These are phyloP conservation scores for Solanum arcanum DNA, from an alignment of 257 asterid genomes.

Conservation along the genomic window DNA sequence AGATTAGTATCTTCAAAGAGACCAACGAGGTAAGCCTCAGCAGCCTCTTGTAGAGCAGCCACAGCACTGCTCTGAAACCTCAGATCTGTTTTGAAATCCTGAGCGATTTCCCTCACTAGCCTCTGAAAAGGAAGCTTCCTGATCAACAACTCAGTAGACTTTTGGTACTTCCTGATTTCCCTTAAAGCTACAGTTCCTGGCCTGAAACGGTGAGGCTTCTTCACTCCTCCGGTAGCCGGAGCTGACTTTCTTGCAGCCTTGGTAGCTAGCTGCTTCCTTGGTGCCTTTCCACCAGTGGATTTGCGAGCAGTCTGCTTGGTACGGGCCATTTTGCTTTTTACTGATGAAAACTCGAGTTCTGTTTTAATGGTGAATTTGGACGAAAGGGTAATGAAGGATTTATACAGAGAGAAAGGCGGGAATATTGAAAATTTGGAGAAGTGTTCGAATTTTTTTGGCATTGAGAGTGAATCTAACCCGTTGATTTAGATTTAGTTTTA, in stretches of 20 bases:
- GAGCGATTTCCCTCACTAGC: conserved; percentile 60
- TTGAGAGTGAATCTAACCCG: not conserved
- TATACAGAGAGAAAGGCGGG: conserved; percentile 15
- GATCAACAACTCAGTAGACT: conserved; percentile 54
- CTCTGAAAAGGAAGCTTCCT: conserved; percentile 70
- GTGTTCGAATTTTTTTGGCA: not conserved
- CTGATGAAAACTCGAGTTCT: not conserved
- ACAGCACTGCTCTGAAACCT: conserved; percentile 76
- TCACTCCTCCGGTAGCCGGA: conserved; percentile 75
- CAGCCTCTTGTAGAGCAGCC: conserved; percentile 68
- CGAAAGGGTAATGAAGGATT: not conserved
- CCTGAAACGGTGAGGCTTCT: conserved; percentile 71
- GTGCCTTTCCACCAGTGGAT: conserved; percentile 74
- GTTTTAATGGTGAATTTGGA: not conserved
- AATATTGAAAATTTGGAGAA: not conserved
- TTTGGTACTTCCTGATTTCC: conserved; percentile 69
- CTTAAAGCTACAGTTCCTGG: conserved; percentile 70
- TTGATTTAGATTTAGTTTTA: not conserved
- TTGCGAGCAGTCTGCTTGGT: conserved; percentile 70
- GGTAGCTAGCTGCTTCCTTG: conserved; percentile 70
- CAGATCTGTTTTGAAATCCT: conserved; percentile 71
- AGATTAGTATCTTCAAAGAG: conserved; percentile 60
- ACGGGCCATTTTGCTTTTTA: conserved; percentile 36
- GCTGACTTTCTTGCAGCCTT: conserved; percentile 76
- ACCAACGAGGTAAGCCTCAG: conserved; percentile 57